Evolutionary conservation across 345 rosid species (phyloP).

Genomic region (Pugionium dolabratum): DNA sequence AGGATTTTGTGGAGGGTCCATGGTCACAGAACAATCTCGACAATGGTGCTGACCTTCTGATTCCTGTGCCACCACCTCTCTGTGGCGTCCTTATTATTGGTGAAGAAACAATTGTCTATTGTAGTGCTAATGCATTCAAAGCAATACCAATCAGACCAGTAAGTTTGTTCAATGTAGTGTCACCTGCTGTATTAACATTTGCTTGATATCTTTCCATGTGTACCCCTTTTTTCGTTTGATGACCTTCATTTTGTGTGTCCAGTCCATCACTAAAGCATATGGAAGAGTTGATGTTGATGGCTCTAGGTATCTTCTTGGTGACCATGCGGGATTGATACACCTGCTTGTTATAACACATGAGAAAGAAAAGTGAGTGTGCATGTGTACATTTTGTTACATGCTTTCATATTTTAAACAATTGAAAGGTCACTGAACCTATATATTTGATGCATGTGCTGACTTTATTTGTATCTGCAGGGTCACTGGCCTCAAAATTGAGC

Average conservation of each 20-base stretch:
- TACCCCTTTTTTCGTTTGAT: constrained; percentile 24
- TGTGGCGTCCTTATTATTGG: constrained; percentile 98
- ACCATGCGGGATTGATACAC: constrained; percentile 87
- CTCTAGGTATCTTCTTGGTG: constrained; percentile 97
- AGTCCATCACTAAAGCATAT: constrained; percentile 95
- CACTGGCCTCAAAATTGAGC: constrained; percentile 93
- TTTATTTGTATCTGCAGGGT: constrained; percentile 58
- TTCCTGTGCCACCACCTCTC: constrained; percentile 96
- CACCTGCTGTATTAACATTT: constrained; percentile 17
- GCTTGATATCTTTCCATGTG: neutral
- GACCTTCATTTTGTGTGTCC: constrained; percentile 30
- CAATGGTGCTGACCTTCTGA: constrained; percentile 87
- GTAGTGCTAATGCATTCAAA: constrained; percentile 89
- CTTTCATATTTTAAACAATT: constrained; percentile 1
- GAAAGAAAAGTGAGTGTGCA: constrained; percentile 79
- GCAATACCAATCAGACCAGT: constrained; percentile 93
- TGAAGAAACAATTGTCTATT: constrained; percentile 94
- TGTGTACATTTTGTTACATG: neutral
- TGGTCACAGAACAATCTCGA: constrained; percentile 97
- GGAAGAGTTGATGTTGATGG: constrained; percentile 99
- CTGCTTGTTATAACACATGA: constrained; percentile 98
- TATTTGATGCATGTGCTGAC: constrained; percentile 12
- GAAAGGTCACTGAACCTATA: constrained; percentile 15
- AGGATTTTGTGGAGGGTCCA: constrained; percentile 95
- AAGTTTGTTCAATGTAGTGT: constrained; percentile 38